phyloP scores from a whole-genome alignment of 78 protist species.

The Dictyostelium firmibasis region DNA sequence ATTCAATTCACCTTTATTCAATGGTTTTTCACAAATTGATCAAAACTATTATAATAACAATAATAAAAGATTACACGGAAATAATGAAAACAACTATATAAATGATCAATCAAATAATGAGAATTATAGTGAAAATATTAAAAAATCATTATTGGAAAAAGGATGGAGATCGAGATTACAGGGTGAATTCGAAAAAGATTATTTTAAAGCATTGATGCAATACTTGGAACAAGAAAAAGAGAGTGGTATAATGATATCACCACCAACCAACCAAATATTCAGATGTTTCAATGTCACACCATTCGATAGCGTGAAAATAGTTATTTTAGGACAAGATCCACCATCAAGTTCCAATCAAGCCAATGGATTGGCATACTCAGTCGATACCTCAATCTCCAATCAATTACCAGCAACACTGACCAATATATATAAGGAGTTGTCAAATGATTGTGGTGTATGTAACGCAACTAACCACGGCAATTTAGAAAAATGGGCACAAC shows the following conservation, averaged over 20 bases:
- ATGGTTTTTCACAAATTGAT: not conserved
- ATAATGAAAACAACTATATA: not conserved
- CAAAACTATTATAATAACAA: not conserved
- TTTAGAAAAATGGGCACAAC: slow-evolving; percentile 89
- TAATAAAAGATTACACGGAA: slow-evolving; percentile 1
- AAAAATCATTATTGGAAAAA: not conserved
- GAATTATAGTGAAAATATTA: slow-evolving; percentile 21
- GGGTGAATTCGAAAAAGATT: slow-evolving; percentile 39
- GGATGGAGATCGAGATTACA: slow-evolving; percentile 25
- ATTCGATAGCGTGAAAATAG: slow-evolving; percentile 23
- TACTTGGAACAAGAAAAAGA: slow-evolving; percentile 51
- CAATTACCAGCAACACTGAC: slow-evolving; percentile 1
- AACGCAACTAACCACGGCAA: slow-evolving; percentile 50
- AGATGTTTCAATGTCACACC: slow-evolving; percentile 56
- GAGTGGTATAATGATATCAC: slow-evolving; percentile 43
- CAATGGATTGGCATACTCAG: slow-evolving; percentile 93
- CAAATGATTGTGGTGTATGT: slow-evolving; percentile 59
- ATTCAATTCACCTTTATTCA: not conserved
- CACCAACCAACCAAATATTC: slow-evolving; percentile 26
- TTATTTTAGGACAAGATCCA: slow-evolving; percentile 88
- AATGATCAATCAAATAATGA: not conserved
- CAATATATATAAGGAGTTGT: slow-evolving; percentile 89
- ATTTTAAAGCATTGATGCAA: slow-evolving; percentile 7
- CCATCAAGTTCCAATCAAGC: slow-evolving; percentile 90
- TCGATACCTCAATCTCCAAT: slow-evolving; percentile 34